Base-by-base conservation (phyloP, 768 basidiomycete genomes). In the Daedaleopsis nitida region DNA sequence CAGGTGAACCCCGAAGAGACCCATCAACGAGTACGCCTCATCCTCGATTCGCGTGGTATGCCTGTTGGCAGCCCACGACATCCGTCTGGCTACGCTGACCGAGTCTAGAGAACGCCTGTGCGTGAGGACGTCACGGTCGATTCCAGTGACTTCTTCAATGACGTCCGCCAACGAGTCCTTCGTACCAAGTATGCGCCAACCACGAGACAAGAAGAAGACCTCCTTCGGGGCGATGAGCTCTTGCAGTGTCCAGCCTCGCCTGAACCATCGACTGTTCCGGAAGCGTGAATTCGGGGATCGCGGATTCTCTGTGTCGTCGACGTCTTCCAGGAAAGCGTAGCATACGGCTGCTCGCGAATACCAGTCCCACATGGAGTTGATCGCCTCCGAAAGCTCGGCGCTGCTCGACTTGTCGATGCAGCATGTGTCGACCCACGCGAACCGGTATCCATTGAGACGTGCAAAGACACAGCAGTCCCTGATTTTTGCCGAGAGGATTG, bases 341-440 rank as follows among this genome's bases (percentile, higher is more conserved):
- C 55, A 61, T 10, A 61, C 50, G 12, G 37, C 39, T 9, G 59
- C 52, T 9, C 19, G 34, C 16, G 52, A 54, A 34, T 59, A 59
- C 59, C 59, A 59, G 19, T 38, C 17, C 21, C 38, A 54, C 52
- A 54, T 59, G 13, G 58, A 54, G 35, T 59, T 54, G 45, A 59
- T 47, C 21, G 58, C 52, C 45, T 59, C 58, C 7, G 58, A 59
- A 34, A 59, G 58, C 58, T 59, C 52, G 6, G 44, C 44, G 34
- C 58, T 59, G 58, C 52, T 59, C n/a, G 45, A 49, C 58, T 54
- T 47, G 58, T 59, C 58, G 43, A 59, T 59, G 45, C 58, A 59
- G 35, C 58, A 59, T 5, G 58, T 38, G 45, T 59, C 55, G 12
- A 56, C 51, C 58, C 58, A 59, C 23, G 45, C 43, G 58, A 37